Conservation (phyloP, 176 grass and related monocot species). For the Avena atlantica region DNA sequence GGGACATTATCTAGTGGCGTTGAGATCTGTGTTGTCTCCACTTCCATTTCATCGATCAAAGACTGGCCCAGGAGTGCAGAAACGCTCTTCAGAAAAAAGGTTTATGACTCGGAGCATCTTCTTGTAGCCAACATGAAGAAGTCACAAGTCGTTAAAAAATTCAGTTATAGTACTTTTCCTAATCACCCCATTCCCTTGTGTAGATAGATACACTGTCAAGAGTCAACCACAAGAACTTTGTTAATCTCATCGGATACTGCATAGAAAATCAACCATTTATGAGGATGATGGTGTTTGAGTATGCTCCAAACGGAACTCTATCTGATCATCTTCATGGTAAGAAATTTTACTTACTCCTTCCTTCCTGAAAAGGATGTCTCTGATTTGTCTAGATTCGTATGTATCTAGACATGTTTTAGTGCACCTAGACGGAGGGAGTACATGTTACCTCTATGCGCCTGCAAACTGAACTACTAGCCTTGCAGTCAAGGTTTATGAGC, state of each 20-base stretch:
- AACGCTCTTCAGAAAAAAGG: slow-evolving; percentile 77
- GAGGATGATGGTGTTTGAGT: slow-evolving; percentile 96
- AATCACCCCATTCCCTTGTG: slow-evolving; percentile 44
- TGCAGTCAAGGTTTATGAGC: slow-evolving; percentile 87
- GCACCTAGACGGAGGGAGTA: too few species aligned
- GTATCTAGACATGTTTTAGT: too few species aligned
- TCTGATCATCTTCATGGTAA: slow-evolving; percentile 89
- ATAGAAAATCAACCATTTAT: slow-evolving; percentile 87
- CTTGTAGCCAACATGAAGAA: slow-evolving; percentile 31
- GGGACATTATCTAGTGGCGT: slow-evolving; percentile 81
- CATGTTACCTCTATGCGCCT: not conserved
- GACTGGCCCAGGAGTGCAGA: slow-evolving; percentile 83
- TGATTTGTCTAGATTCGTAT: too few species aligned
- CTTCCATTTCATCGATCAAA: slow-evolving; percentile 60
- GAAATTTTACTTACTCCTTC: slow-evolving; percentile 34
- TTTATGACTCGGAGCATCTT: slow-evolving; percentile 49
- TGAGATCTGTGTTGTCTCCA: slow-evolving; percentile 83
- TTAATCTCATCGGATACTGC: slow-evolving; percentile 89
- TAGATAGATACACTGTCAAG: slow-evolving; percentile 87
- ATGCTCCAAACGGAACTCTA: slow-evolving; percentile 84
- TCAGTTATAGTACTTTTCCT: slow-evolving; percentile 38
- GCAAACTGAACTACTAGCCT: slow-evolving; percentile 41
- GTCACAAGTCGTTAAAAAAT: slow-evolving; percentile 7
- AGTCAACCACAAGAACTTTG: slow-evolving; percentile 93
- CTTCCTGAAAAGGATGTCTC: too few species aligned